phyloP scores from a whole-genome alignment of 192 early-diverging fungal species.

The Spizellomyces punctatus region DNA sequence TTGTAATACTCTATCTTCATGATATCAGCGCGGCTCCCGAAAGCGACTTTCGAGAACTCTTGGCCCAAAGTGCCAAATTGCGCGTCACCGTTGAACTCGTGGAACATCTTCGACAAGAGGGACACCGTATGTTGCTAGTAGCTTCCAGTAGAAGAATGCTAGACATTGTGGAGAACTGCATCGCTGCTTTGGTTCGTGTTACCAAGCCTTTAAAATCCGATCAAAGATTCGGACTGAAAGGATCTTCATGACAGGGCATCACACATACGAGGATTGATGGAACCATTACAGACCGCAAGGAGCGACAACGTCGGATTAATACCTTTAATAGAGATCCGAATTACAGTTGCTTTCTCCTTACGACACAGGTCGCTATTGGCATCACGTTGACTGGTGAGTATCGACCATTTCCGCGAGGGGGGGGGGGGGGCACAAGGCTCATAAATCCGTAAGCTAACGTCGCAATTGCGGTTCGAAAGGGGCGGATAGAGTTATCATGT shows the following conservation, averaged over 20 bases:
- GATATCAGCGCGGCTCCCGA: too few relatives aligned
- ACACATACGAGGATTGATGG: conserved; percentile 22
- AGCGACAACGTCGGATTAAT: conserved; percentile 32
- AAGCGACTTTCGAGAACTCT: not conserved
- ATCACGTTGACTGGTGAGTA: conserved; percentile 20
- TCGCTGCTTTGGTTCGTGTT: not conserved
- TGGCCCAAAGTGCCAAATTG: conserved; percentile 24
- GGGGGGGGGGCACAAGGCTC: too few relatives aligned
- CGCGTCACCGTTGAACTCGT: conserved; percentile 9
- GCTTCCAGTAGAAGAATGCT: conserved; percentile 22
- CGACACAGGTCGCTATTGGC: conserved; percentile 29
- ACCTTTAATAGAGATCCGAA: conserved; percentile 20
- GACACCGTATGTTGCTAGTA: conserved; percentile 21
- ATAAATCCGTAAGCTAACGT: not conserved
- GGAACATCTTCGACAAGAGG: not conserved
- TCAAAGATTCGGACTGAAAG: too few relatives aligned
- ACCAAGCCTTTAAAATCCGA: not conserved
- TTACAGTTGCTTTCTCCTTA: conserved; percentile 18
- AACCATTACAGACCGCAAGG: conserved; percentile 24
- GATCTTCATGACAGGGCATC: not conserved
- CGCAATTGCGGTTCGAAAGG: not conserved
- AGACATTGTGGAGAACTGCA: conserved; percentile 29
- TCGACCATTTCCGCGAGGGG: too few relatives aligned
- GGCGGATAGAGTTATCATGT: conserved; percentile 27
- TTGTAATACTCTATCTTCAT: not conserved